Percentiles rank a stretch among this genome's conserved stretches.
phyloP scores from a whole-genome alignment of 2,329 filamentous ascomycete genomes.

The Colletotrichum higginsianum region DNA sequence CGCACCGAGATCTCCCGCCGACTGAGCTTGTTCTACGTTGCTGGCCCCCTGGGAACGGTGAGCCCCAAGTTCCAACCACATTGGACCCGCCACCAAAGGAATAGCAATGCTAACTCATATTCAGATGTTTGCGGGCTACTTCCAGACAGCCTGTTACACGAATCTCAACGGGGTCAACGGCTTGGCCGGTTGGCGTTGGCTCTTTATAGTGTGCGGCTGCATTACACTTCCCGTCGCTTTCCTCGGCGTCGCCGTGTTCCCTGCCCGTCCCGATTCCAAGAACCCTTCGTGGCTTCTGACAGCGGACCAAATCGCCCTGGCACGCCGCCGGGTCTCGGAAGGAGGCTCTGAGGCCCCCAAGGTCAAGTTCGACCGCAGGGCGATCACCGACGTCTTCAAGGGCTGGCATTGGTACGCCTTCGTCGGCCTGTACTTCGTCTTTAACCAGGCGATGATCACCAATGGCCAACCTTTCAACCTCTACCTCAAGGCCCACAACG shows the following conservation, averaged over 20 bases:
- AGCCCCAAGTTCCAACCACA: neutral
- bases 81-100: neutral
- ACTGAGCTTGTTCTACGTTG: constrained; percentile 28
- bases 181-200: constrained; percentile 38
- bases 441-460: constrained; percentile 65
- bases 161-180: constrained; percentile 39
- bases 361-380: constrained; percentile 51
- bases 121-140: constrained; percentile 41
- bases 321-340: constrained; percentile 46
- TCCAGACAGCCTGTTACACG: constrained; percentile 36
- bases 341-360: constrained; percentile 49
- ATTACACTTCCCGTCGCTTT: constrained; percentile 36
- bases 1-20: constrained; percentile 32
- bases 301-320: constrained; percentile 46
- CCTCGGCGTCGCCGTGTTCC: constrained; percentile 42
- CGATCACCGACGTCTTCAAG: constrained; percentile 55
- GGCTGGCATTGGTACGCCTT: constrained; percentile 57
- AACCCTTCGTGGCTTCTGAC: constrained; percentile 50
- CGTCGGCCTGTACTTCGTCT: constrained; percentile 55
- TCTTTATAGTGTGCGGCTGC: constrained; percentile 39
- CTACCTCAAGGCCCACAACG: constrained; percentile 63
- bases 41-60: constrained; percentile 30
- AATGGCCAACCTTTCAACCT: constrained; percentile 53
- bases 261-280: constrained; percentile 49
- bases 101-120: neutral